A percentile compares a stretch with the other conserved stretches of the same genome.
Evolutionary conservation across 1,139 yeast genomes (phyloP).

Genomic region (Debaryomyces nepalensis): DNA sequence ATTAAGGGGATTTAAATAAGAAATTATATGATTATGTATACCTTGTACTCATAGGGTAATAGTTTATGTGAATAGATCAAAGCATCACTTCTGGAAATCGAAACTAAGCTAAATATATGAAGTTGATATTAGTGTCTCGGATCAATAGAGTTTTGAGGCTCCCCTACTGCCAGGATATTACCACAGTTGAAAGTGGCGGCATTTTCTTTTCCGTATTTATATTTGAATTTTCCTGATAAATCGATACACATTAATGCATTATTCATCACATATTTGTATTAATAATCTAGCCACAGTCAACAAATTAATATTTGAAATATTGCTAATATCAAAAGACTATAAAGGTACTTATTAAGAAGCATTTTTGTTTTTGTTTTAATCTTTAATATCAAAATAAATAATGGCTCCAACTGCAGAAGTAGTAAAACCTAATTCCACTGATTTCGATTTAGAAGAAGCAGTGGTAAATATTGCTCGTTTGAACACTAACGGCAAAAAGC

Average conservation of each 20-base stretch:
- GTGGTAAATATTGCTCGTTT: constrained; percentile 2
- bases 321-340: not conserved
- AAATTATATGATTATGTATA: no score
- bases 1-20: no score
- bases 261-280: not conserved
- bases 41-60: no score
- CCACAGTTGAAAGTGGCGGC: not conserved
- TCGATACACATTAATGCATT: not conserved
- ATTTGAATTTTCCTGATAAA: not conserved
- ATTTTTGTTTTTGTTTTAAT: not conserved
- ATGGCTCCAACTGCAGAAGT: constrained; percentile 10
- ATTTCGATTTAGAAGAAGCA: constrained; percentile 7
- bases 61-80: no score
- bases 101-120: no score
- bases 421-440: not conserved
- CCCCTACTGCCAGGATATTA: no score
- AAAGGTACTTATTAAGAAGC: not conserved
- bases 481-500: constrained; percentile 1
- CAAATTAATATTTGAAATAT: not conserved
- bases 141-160: no score
- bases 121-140: no score
- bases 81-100: no score
- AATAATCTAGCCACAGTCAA: constrained; percentile 2
- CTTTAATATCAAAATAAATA: not conserved
- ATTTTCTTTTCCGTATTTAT: not conserved